phyloP scores from a whole-genome alignment of 306 rosid genomes.

The Morella rubra region DNA sequence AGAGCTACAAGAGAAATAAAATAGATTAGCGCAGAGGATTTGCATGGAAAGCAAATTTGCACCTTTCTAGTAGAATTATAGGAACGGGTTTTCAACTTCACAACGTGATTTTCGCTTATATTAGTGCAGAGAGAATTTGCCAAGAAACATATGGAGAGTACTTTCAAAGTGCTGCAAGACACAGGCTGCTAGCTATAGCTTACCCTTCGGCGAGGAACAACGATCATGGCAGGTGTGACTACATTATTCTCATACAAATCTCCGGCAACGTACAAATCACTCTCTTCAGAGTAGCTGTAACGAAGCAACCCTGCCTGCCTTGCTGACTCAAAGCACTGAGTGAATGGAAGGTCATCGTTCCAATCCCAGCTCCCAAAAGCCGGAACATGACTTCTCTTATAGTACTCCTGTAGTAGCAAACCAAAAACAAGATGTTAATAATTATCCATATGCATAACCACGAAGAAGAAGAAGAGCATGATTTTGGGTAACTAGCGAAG shows the following conservation, averaged over 20 bases:
- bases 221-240: constrained; percentile 80
- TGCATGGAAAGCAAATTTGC: neutral
- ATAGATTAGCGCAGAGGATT: too few relatives aligned
- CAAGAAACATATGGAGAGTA: neutral
- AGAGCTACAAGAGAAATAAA: too few relatives aligned
- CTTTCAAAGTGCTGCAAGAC: neutral
- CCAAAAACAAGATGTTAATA: neutral
- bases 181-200: neutral
- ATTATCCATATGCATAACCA: neutral
- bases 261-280: constrained; percentile 72
- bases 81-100: neutral
- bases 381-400: constrained; percentile 59
- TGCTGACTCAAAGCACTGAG: constrained; percentile 85
- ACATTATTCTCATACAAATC: constrained; percentile 69
- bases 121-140: neutral
- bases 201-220: constrained; percentile 83
- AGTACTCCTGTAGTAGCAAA: constrained; percentile 49
- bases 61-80: neutral
- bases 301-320: constrained; percentile 54
- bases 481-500: neutral
- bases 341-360: constrained; percentile 76
- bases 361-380: constrained; percentile 97
- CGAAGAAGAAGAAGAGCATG: neutral
- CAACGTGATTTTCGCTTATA: neutral
- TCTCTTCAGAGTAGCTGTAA: constrained; percentile 54